These are phyloP conservation scores for Rosa lucieae DNA, from an alignment of 306 rosid genomes.

Conservation along the genomic window DNA sequence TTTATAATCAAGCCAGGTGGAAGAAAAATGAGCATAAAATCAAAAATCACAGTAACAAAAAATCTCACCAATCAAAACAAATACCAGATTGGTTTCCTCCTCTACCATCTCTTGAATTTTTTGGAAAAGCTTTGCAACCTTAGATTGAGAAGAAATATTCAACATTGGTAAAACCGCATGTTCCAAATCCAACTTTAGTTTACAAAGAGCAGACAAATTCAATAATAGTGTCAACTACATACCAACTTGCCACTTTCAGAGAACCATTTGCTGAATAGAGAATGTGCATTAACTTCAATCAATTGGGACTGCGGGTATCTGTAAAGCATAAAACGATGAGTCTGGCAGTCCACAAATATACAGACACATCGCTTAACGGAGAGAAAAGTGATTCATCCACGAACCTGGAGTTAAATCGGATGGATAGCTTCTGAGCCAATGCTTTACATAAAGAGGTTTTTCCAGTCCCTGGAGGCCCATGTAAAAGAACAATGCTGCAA, in stretches of 20 bases:
- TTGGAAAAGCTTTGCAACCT: constrained; percentile 95
- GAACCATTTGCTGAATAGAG: constrained; percentile 99
- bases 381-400: constrained; percentile 15
- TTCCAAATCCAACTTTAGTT: background rate
- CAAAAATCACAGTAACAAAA: constrained; percentile 23
- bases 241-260: constrained; percentile 99
- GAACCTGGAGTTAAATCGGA: constrained; percentile 77
- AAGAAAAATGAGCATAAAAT: constrained; percentile 25
- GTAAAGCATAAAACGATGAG: constrained; percentile 15
- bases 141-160: constrained; percentile 3
- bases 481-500: constrained; percentile 80
- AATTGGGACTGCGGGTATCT: constrained; percentile 81
- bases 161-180: constrained; percentile 20
- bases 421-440: constrained; percentile 87
- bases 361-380: background rate
- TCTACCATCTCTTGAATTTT: constrained; percentile 93
- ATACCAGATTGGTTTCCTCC: constrained; percentile 93
- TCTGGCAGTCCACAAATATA: background rate
- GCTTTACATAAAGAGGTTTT: constrained; percentile 97
- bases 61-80: constrained; percentile 97
- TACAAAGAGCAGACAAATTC: constrained; percentile 17
- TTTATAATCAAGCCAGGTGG: constrained; percentile 21
- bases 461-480: constrained; percentile 98
- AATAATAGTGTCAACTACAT: constrained; percentile 29
- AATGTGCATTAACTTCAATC: constrained; percentile 97